Conservation (phyloP, 1,284 basidiomycete genomes). For the Austropuccinia psidii region DNA sequence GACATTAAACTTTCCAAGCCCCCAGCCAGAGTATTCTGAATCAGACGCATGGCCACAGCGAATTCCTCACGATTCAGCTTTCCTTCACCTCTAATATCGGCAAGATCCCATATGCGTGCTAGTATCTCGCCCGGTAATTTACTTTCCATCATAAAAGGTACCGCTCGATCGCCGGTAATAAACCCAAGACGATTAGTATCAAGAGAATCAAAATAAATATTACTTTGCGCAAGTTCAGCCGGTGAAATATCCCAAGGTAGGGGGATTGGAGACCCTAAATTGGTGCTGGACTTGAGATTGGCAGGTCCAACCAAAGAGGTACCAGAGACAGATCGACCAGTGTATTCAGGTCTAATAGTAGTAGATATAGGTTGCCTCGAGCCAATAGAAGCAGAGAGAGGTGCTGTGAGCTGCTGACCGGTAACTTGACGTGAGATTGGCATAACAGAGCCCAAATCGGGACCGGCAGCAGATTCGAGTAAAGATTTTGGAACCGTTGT, state of each 20-base stretch:
- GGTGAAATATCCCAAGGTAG: slow-evolving; percentile 75
- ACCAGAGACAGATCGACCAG: slow-evolving; percentile 10
- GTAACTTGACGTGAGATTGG: slow-evolving; percentile 29
- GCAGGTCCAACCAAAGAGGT: neutral
- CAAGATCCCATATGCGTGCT: slow-evolving; percentile 90
- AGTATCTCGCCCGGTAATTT: slow-evolving; percentile 73
- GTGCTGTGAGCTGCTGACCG: slow-evolving; percentile 34
- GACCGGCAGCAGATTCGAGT: slow-evolving; percentile 65
- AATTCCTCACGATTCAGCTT: slow-evolving; percentile 84
- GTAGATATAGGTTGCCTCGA: slow-evolving; percentile 21
- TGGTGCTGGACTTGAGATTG: neutral
- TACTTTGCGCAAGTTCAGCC: slow-evolving; percentile 69
- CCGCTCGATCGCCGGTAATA: slow-evolving; percentile 87
- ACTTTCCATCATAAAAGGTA: slow-evolving; percentile 92
- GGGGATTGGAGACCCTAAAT: slow-evolving; percentile 1
- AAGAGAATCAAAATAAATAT: slow-evolving; percentile 73
- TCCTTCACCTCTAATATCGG: slow-evolving; percentile 84
- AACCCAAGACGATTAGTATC: slow-evolving; percentile 69
- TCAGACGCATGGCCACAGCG: slow-evolving; percentile 91
- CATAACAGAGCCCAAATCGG: neutral
- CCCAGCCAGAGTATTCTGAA: slow-evolving; percentile 79
- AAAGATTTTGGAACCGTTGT: slow-evolving; percentile 70
- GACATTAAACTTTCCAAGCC: slow-evolving; percentile 61
- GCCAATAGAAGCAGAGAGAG: slow-evolving; percentile 41
- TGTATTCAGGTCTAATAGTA: slow-evolving; percentile 21